Conservation (phyloP, 2,329 filamentous ascomycete species). For the Biscogniauxia marginata region DNA sequence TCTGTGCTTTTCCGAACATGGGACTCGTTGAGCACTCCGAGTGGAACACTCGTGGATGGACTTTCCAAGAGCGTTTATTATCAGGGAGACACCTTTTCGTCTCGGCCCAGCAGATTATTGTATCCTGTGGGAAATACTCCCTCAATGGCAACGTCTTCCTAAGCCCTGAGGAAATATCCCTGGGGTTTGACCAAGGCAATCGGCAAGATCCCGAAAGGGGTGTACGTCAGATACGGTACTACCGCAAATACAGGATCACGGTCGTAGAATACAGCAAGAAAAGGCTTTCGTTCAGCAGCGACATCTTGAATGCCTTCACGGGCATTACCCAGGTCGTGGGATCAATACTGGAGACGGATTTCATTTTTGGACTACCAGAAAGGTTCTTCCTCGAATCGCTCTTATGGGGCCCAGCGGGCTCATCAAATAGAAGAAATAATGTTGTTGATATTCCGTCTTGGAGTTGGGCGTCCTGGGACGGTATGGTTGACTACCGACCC, state of each 20-base stretch:
- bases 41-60: conserved; percentile 3
- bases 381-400: conserved; percentile 7
- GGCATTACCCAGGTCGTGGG: conserved; percentile 3
- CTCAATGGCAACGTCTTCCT: background rate
- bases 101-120: background rate
- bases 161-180: background rate
- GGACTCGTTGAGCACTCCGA: background rate
- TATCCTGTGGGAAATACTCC: background rate
- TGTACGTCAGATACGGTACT: background rate
- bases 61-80: background rate
- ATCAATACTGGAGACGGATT: background rate
- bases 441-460: conserved; percentile 3
- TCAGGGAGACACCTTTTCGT: background rate
- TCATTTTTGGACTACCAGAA: conserved; percentile 5
- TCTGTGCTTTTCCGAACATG: background rate
- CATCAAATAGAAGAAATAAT: background rate
- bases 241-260: background rate
- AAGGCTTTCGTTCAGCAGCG: background rate
- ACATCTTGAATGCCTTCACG: conserved; percentile 1
- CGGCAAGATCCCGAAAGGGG: background rate
- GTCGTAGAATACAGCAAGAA: background rate
- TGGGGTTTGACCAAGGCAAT: background rate
- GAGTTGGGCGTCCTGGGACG: conserved; percentile 11
- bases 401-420: conserved; percentile 5
- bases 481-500: background rate